Evolutionary conservation across 1,139 yeast genomes (phyloP).

Genomic region (Debaryomycetaceae sp.): DNA sequence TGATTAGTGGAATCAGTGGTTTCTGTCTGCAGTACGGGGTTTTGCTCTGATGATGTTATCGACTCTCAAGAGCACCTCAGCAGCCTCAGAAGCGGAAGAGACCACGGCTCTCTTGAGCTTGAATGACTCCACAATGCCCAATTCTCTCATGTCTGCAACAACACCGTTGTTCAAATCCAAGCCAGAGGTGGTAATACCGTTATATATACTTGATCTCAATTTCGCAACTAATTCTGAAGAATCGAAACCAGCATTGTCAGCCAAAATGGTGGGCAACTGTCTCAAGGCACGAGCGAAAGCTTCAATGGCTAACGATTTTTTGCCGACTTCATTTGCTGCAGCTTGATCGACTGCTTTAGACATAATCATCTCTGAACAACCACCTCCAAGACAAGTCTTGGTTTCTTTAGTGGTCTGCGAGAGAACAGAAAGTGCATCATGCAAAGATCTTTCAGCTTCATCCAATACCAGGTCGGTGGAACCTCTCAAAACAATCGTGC

Average conservation of each 20-base stretch:
- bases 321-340: conserved; percentile 92
- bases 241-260: conserved; percentile 97
- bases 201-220: conserved; percentile 87
- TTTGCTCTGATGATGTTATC: conserved; percentile 96
- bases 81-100: conserved; percentile 95
- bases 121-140: conserved; percentile 89
- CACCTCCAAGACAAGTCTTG: conserved; percentile 96
- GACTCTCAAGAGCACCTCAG: conserved; percentile 90
- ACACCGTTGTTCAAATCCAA: conserved; percentile 79
- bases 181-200: conserved; percentile 89
- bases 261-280: conserved; percentile 91
- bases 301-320: conserved; percentile 91
- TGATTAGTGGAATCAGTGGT: conserved; percentile 11
- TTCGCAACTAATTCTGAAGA: conserved; percentile 90
- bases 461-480: conserved; percentile 95
- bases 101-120: conserved; percentile 93
- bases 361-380: conserved; percentile 98
- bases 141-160: conserved; percentile 90
- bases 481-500: conserved; percentile 94
- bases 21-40: conserved; percentile 95
- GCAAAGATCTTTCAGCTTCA: conserved; percentile 92
- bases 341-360: conserved; percentile 95
- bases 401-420: conserved; percentile 95
- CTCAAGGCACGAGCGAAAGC: conserved; percentile 92
- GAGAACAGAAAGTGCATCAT: conserved; percentile 92